These are phyloP conservation scores for Clohesyomyces aquaticus DNA, from an alignment of 495 filamentous ascomycete genomes.

Conservation along the genomic window DNA sequence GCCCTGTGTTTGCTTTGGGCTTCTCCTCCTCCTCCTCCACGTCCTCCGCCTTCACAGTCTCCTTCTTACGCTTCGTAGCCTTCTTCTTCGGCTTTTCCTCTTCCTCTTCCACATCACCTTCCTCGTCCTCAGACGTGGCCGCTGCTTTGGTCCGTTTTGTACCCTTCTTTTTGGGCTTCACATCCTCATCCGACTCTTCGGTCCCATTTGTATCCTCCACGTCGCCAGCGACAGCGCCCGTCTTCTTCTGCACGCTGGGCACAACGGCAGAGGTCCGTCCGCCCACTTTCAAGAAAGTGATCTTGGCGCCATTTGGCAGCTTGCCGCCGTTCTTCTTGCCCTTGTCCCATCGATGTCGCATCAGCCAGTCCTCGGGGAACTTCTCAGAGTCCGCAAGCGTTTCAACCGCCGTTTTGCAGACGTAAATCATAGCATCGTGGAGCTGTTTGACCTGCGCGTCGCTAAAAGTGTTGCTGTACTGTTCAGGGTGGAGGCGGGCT, in stretches of 20 bases:
- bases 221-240: constrained; percentile 53
- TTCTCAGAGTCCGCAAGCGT: constrained; percentile 76
- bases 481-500: constrained; percentile 85
- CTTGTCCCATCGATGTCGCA: constrained; percentile 88
- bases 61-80: too few relatives aligned
- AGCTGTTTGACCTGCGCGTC: constrained; percentile 72
- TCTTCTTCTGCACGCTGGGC: constrained; percentile 84
- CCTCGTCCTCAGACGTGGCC: constrained; percentile 12
- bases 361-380: constrained; percentile 87
- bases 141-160: constrained; percentile 24
- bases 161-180: constrained; percentile 30
- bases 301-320: constrained; percentile 81
- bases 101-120: constrained; percentile 16
- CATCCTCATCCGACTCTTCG: constrained; percentile 32
- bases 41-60: too few relatives aligned
- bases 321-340: constrained; percentile 75
- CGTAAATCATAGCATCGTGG: constrained; percentile 72
- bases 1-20: constrained; percentile 20
- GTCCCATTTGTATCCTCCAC: constrained; percentile 35
- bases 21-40: constrained; percentile 24
- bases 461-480: constrained; percentile 81
- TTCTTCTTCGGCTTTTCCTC: too few relatives aligned
- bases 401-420: constrained; percentile 79
- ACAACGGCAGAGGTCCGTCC: constrained; percentile 88
- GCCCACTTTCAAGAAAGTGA: constrained; percentile 82